Evolutionary conservation across 2,329 filamentous ascomycete species (phyloP), one percentile per base, ranked within the genome.

Genomic region (Cercospora zeina): DNA sequence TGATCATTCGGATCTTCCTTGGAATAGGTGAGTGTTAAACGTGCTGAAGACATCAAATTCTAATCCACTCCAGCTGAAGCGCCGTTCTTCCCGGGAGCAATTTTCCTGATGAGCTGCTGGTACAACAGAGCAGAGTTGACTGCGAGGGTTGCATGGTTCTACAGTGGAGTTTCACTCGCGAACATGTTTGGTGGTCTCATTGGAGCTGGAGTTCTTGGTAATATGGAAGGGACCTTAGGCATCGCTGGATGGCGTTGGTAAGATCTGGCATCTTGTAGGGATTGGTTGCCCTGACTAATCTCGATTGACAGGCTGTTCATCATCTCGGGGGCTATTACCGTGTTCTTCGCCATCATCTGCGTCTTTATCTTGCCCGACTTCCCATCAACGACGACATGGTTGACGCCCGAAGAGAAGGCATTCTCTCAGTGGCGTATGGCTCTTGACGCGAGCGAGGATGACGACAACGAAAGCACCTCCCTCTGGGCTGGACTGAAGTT

Each of bases 1-100:
- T 91, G 69, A 83, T 87, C 0, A 72, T 80, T 3, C 81, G 87
- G 1, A 88, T 88, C 74, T 74, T 89, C 3, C 84, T 85, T 62
- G 87, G 86, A 1, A 87, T 89, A 78, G 36, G 36, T 39, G 14
- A 39, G 36, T 39, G 14, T 16, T 16, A 1, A 2, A 16, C 1
- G 14, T 6, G 36, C 5, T 2, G 14, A 8, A 39, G n/a, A n/a
- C 6, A 4, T 5, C n/a, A 16, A 4, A n/a, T 39, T 16, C 36
- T 39, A 8, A 39, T 4, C 36, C 14, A 16, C 16, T 14, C 7
- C 14, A 39, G 87, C 88, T 66, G 86, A 84, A 64, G 82, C 83
- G 0, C 81, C 80, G 0, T 83, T 81, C 64, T 71, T 57, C 10
- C 54, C 54, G 3, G 54, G 54, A 45, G 54, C 24, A 16, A 57